These are phyloP conservation scores for Aspergillus ostianus DNA, from an alignment of 495 filamentous ascomycete species.

Conservation along the genomic window DNA sequence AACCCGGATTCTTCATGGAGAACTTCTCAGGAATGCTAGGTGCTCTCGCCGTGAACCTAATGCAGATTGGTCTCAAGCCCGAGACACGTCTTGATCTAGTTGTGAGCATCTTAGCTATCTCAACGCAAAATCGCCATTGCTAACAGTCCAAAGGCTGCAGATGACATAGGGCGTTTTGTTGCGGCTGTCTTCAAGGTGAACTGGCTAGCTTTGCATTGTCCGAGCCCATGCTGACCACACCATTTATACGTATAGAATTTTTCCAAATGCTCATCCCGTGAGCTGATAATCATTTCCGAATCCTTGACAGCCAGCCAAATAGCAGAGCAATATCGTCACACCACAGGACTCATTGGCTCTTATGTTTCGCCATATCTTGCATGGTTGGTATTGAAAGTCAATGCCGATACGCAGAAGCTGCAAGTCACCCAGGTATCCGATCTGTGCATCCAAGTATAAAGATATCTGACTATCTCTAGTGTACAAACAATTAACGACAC, in stretches of 20 bases:
- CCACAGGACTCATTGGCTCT: not conserved
- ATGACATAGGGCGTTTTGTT: not conserved
- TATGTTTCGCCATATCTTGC: not conserved
- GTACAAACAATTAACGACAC: not conserved
- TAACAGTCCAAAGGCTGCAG: not conserved
- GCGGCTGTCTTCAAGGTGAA: not conserved
- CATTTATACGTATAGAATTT: not conserved
- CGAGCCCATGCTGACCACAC: no score
- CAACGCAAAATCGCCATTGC: not conserved
- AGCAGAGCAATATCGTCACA: not conserved
- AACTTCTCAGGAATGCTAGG: not conserved
- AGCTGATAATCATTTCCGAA: not conserved
- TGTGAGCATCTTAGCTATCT: not conserved
- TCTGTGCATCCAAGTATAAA: not conserved
- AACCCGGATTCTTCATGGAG: not conserved
- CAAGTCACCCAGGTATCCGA: not conserved
- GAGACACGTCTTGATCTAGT: not conserved
- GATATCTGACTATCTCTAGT: not conserved
- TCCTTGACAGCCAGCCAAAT: not conserved
- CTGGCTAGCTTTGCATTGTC: not conserved
- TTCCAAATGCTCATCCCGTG: not conserved
- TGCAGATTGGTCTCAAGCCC: not conserved
- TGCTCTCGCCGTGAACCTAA: not conserved
- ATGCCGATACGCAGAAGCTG: not conserved
- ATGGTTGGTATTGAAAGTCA: not conserved